Conservation (phyloP, 73 alveolate genomes). For the Effrenium voratum region DNA sequence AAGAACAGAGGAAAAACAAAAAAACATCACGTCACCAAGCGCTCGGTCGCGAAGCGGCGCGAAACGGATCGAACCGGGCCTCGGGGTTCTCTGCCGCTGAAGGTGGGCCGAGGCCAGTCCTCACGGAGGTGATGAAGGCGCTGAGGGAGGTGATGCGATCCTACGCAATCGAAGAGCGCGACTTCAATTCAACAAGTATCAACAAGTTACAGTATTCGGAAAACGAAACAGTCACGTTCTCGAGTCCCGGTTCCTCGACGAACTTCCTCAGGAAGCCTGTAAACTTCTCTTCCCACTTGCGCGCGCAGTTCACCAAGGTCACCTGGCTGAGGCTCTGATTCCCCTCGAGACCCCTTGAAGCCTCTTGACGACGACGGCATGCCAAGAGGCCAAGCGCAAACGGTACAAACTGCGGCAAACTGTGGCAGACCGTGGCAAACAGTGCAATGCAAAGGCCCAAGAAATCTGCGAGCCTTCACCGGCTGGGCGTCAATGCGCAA, state of each 20-base stretch:
- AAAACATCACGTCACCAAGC: too few relatives aligned
- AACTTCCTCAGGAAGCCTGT: slow-evolving; percentile 47
- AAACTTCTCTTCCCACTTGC: slow-evolving; percentile 81
- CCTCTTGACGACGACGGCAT: too few relatives aligned
- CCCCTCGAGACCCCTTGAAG: not conserved
- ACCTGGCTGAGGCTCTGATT: not conserved
- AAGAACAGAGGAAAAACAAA: too few relatives aligned
- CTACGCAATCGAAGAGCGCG: not conserved
- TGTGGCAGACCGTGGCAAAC: not conserved
- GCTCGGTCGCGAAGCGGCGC: too few relatives aligned
- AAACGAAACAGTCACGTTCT: not conserved
- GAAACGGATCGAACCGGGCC: too few relatives aligned
- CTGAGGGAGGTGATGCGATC: slow-evolving; percentile 51
- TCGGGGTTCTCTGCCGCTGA: slow-evolving; percentile 70
- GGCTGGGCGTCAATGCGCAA: slow-evolving; percentile 96
- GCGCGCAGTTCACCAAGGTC: slow-evolving; percentile 59
- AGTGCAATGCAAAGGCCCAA: not conserved
- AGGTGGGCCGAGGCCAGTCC: slow-evolving; percentile 89
- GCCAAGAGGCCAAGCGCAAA: not conserved
- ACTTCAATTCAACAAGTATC: too few relatives aligned
- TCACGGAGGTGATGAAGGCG: slow-evolving; percentile 65
- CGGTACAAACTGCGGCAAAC: not conserved
- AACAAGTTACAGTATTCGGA: not conserved
- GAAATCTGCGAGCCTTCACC: slow-evolving; percentile 8
- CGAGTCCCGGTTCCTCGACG: not conserved